A percentile compares a stretch with the other conserved stretches of the same genome.
Evolutionary conservation across 2,329 filamentous ascomycete species (phyloP).

Genomic region (Scytalidium lignicola): DNA sequence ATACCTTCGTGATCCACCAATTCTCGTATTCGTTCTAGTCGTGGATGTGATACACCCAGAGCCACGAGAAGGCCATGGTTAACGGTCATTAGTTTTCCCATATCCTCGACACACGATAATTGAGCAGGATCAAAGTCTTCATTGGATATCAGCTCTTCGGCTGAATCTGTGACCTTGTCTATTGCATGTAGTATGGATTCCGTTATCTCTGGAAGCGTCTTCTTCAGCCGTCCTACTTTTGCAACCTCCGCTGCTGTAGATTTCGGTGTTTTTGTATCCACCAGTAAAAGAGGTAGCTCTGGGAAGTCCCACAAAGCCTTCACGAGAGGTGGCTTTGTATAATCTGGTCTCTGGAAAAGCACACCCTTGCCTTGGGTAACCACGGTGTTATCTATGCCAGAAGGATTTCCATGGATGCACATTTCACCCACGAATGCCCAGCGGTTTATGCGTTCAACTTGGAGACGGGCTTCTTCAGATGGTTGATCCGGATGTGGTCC

Average conservation of each 20-base stretch:
- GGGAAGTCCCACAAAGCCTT: constrained; percentile 80
- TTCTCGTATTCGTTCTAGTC: constrained; percentile 85
- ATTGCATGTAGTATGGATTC: constrained; percentile 81
- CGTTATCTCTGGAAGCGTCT: constrained; percentile 69
- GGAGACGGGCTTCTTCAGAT: constrained; percentile 75
- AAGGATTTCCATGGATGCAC: constrained; percentile 96
- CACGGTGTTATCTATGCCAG: constrained; percentile 95
- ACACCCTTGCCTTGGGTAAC: constrained; percentile 91
- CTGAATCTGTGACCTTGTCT: constrained; percentile 61
- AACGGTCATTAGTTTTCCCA: constrained; percentile 86
- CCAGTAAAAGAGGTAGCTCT: constrained; percentile 81
- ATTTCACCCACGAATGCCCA: constrained; percentile 98
- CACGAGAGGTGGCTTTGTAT: constrained; percentile 71
- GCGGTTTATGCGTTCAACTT: constrained; percentile 91
- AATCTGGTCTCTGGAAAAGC: constrained; percentile 77
- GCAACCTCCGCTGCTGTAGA: constrained; percentile 81
- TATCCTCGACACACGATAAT: constrained; percentile 58
- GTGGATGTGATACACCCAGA: constrained; percentile 89
- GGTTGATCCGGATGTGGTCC: constrained; percentile 92
- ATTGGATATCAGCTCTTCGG: constrained; percentile 48
- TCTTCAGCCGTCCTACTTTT: constrained; percentile 73
- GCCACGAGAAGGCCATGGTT: constrained; percentile 92
- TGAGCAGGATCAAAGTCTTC: constrained; percentile 63
- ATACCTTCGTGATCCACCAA: constrained; percentile 83
- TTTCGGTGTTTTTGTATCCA: constrained; percentile 84